A percentile compares a stretch with the other conserved stretches of the same genome.
Evolutionary conservation across 805 yeast genomes (phyloP).

Genomic region (Candida alai): DNA sequence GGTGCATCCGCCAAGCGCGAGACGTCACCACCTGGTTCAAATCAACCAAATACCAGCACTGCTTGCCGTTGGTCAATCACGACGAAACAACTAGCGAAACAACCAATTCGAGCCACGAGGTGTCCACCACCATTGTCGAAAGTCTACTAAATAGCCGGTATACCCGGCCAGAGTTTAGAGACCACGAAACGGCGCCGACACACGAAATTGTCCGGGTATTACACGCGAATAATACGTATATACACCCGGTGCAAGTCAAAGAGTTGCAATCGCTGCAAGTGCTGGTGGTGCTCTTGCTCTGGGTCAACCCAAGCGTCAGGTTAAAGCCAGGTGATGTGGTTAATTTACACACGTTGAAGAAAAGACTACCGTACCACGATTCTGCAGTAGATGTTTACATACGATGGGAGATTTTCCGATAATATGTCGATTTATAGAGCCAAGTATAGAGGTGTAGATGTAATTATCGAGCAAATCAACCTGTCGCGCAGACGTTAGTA

Average conservation of each 20-base stretch:
- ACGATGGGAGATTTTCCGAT: slow-evolving; percentile 6
- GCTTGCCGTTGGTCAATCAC: background rate
- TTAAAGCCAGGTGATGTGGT: slow-evolving; percentile 4
- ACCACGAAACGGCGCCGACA: slow-evolving; percentile 3
- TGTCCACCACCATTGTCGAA: background rate
- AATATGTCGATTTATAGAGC: no score
- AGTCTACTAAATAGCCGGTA: background rate
- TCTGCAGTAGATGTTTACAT: slow-evolving; percentile 3
- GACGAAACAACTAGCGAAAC: background rate
- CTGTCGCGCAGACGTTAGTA: no score
- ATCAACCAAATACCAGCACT: slow-evolving; percentile 4
- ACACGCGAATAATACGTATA: slow-evolving; percentile 3
- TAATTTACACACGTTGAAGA: slow-evolving; percentile 2
- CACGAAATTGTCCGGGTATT: slow-evolving; percentile 4
- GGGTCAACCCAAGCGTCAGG: background rate
- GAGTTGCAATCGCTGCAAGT: background rate
- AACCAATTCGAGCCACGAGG: background rate
- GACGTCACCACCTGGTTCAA: slow-evolving; percentile 6
- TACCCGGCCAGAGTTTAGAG: background rate
- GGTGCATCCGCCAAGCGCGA: slow-evolving; percentile 3
- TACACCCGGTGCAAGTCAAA: background rate
- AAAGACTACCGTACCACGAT: background rate
- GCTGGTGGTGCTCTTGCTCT: slow-evolving; percentile 4
- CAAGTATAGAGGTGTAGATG: no score
- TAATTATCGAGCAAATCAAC: no score